Base-by-base conservation (phyloP, 2,329 filamentous ascomycete species). In the Fusarium sp. region DNA sequence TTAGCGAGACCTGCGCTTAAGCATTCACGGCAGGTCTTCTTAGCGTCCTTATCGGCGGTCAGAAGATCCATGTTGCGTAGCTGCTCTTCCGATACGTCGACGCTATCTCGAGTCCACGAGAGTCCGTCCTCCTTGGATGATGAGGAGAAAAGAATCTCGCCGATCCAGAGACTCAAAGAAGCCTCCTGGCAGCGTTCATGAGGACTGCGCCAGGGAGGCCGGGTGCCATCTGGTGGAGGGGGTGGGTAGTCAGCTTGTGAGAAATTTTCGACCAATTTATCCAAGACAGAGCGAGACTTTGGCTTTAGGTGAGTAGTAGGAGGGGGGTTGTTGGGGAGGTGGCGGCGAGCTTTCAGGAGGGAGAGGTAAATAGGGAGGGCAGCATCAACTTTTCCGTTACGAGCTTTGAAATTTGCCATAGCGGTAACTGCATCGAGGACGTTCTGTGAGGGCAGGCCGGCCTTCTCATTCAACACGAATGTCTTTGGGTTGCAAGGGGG, bases 301-400 rank as follows among this genome's bases (percentile, higher is more conserved):
- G 59, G 39, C 43, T 20, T 31, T n/a, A 56, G 4, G 42, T 11
- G 66, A 31, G 48, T 28, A 35, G 62, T 56, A 11, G 69, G 66
- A 2, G 78, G 78, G 18, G 78, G 74, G 20, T 77, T 68, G 3
- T 81, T 75, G 56, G 81, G 85, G 46, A 82, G 89, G 75, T 73
- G 90, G 79, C 92, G 89, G 24, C 93, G 89, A 11, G 93, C 92
- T 69, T 93, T 90, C 13, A 98, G 89, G 43, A 97, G 84, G 28
- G 94, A 97, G 39, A 97, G 85, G 74, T 97, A 92, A 52, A 97
- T 92, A 4, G 95, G 93, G 3, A 98, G 86, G 3, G 95, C 93
- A 6, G 85, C 80, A 9, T 88, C 80, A 20, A 93, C 76, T 69
- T 94, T 87, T 20, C 88, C 91, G 57, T 84, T 85, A 43, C 89